Conservation (phyloP, 2,329 filamentous ascomycete genomes). For the Talaromyces albobiverticillius region DNA sequence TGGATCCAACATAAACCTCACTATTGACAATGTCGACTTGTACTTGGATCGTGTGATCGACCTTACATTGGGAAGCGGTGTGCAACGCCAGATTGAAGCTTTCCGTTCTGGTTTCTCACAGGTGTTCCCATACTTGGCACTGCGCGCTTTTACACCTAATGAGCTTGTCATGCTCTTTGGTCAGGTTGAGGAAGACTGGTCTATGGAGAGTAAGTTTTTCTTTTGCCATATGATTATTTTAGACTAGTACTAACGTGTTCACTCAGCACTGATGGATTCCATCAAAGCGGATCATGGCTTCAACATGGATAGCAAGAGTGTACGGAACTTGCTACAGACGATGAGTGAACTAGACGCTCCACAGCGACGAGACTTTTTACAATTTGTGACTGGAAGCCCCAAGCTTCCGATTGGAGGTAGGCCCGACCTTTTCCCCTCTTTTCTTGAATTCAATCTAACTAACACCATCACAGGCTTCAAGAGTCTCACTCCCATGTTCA, state of each 20-base stretch:
- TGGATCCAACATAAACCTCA: slow-evolving; percentile 72
- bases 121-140: slow-evolving; percentile 90
- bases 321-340: slow-evolving; percentile 85
- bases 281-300: slow-evolving; percentile 98
- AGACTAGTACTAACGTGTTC: slow-evolving; percentile 7
- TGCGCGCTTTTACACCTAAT: slow-evolving; percentile 90
- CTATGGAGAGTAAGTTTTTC: slow-evolving; percentile 77
- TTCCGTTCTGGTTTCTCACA: slow-evolving; percentile 90
- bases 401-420: slow-evolving; percentile 96
- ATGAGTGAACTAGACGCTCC: slow-evolving; percentile 81
- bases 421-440: slow-evolving; percentile 24
- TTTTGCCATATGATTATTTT: slow-evolving; percentile 1
- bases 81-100: slow-evolving; percentile 83
- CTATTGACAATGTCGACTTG: slow-evolving; percentile 82
- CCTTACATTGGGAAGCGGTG: slow-evolving; percentile 83
- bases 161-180: slow-evolving; percentile 96
- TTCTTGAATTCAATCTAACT: background rate
- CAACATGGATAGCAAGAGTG: slow-evolving; percentile 96
- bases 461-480: slow-evolving; percentile 71
- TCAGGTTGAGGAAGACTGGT: slow-evolving; percentile 92
- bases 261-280: slow-evolving; percentile 84
- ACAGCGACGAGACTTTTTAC: slow-evolving; percentile 87
- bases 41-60: slow-evolving; percentile 91
- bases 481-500: slow-evolving; percentile 95
- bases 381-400: slow-evolving; percentile 96